Evolutionary conservation across 1,139 yeast species (phyloP).

Genomic region (Suhomyces chickasaworum): DNA sequence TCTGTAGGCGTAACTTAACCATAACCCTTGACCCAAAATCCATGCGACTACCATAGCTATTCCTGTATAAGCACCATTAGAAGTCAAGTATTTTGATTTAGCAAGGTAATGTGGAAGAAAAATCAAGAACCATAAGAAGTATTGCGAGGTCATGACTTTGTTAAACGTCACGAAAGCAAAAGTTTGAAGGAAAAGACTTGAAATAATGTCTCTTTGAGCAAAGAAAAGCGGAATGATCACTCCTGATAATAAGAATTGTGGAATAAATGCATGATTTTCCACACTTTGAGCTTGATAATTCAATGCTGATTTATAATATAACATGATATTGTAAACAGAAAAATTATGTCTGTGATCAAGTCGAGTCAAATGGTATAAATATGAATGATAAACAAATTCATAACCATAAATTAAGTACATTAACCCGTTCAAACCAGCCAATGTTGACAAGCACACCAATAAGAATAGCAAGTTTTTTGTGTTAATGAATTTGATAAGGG

Average conservation of each 20-base stretch:
- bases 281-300: constrained; percentile 17
- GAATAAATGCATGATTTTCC: constrained; percentile 71
- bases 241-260: constrained; percentile 69
- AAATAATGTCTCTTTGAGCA: constrained; percentile 55
- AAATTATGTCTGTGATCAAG: constrained; percentile 95
- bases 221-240: constrained; percentile 61
- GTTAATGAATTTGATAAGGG: constrained; percentile 44
- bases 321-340: constrained; percentile 76
- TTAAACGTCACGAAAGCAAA: constrained; percentile 87
- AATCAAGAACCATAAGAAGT: constrained; percentile 90
- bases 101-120: constrained; percentile 73
- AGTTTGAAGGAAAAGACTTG: constrained; percentile 83
- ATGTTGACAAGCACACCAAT: constrained; percentile 41
- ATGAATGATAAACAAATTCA: constrained; percentile 78
- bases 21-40: constrained; percentile 69
- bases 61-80: constrained; percentile 32
- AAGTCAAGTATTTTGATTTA: constrained; percentile 37
- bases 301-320: constrained; percentile 66
- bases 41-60: constrained; percentile 51
- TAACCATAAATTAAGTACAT: constrained; percentile 74
- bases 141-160: constrained; percentile 92
- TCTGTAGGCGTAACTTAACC: constrained; percentile 79
- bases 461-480: constrained; percentile 48
- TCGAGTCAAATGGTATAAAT: constrained; percentile 78
- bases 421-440: constrained; percentile 46